A percentile compares a stretch with the other conserved stretches of the same genome.
phyloP scores from a whole-genome alignment of 2,329 filamentous ascomycete species.

The Fusarium praegraminearum region DNA sequence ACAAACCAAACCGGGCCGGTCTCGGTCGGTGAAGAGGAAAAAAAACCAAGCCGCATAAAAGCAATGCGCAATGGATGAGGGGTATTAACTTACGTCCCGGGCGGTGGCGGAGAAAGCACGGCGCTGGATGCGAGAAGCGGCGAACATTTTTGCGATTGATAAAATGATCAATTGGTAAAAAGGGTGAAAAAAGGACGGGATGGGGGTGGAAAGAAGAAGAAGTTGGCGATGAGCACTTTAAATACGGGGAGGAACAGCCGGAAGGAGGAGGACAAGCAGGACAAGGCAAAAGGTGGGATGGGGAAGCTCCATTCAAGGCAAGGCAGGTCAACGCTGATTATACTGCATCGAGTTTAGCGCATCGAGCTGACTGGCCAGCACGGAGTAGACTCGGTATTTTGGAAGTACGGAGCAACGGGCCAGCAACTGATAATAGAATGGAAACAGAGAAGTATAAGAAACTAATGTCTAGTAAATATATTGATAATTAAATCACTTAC shows the following conservation, averaged over 20 bases:
- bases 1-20: slow-evolving; percentile 27
- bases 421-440: background rate
- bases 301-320: slow-evolving; percentile 34
- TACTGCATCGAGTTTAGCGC: slow-evolving; percentile 19
- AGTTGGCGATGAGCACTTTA: slow-evolving; percentile 44
- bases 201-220: slow-evolving; percentile 40
- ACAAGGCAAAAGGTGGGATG: slow-evolving; percentile 5
- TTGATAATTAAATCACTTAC: background rate
- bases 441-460: background rate
- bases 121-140: slow-evolving; percentile 76
- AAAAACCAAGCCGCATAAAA: slow-evolving; percentile 22
- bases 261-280: slow-evolving; percentile 35
- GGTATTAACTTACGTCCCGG: slow-evolving; percentile 71
- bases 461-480: background rate
- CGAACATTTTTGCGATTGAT: slow-evolving; percentile 73
- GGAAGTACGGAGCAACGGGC: slow-evolving; percentile 32
- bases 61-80: slow-evolving; percentile 19
- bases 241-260: slow-evolving; percentile 42
- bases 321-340: slow-evolving; percentile 21
- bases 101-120: slow-evolving; percentile 85
- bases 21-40: slow-evolving; percentile 37
- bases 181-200: slow-evolving; percentile 40
- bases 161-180: slow-evolving; percentile 42
- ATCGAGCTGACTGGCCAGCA: slow-evolving; percentile 30
- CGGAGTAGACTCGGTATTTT: slow-evolving; percentile 46